Percentiles rank a stretch among this genome's conserved stretches.
Evolutionary conservation across 805 yeast genomes (phyloP).

Genomic region (Starmerella kuoi): DNA sequence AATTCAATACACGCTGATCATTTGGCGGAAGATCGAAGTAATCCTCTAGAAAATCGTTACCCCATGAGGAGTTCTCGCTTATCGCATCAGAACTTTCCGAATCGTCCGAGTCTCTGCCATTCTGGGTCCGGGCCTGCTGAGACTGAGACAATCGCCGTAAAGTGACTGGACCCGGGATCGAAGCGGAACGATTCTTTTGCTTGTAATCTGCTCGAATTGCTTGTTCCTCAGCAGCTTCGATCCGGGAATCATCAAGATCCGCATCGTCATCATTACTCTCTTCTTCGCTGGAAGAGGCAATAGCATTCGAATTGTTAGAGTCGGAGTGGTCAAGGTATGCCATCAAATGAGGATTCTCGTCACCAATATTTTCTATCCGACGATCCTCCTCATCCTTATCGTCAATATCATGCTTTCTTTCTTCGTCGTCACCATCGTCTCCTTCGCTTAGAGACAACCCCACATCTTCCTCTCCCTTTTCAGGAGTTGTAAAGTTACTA

Average conservation of each 20-base stretch:
- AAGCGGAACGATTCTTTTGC: neutral
- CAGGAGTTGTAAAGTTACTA: constrained; percentile 19
- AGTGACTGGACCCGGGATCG: constrained; percentile 14
- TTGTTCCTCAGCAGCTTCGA: constrained; percentile 32
- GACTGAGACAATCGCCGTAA: constrained; percentile 16
- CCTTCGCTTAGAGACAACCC: constrained; percentile 40
- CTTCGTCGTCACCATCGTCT: constrained; percentile 41
- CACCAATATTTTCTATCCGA: constrained; percentile 8
- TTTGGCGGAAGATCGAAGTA: constrained; percentile 12
- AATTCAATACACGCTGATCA: constrained; percentile 22
- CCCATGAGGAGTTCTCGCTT: constrained; percentile 20
- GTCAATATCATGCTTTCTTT: neutral
- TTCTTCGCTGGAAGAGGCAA: constrained; percentile 23
- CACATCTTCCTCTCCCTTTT: constrained; percentile 33
- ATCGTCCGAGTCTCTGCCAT: constrained; percentile 9
- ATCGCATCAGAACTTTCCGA: constrained; percentile 18
- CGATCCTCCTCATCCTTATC: constrained; percentile 8
- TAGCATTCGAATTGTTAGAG: constrained; percentile 14
- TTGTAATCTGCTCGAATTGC: constrained; percentile 28
- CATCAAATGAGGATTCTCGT: constrained; percentile 9
- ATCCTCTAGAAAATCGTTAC: constrained; percentile 23
- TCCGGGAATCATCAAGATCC: constrained; percentile 33
- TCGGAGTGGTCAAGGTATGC: constrained; percentile 9
- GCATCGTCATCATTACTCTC: constrained; percentile 27
- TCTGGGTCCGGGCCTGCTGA: constrained; percentile 2